Evolutionary conservation across 495 filamentous ascomycete genomes (phyloP), one percentile per base, ranked within the genome.

Genomic region (Beverwykella pulmonaria): DNA sequence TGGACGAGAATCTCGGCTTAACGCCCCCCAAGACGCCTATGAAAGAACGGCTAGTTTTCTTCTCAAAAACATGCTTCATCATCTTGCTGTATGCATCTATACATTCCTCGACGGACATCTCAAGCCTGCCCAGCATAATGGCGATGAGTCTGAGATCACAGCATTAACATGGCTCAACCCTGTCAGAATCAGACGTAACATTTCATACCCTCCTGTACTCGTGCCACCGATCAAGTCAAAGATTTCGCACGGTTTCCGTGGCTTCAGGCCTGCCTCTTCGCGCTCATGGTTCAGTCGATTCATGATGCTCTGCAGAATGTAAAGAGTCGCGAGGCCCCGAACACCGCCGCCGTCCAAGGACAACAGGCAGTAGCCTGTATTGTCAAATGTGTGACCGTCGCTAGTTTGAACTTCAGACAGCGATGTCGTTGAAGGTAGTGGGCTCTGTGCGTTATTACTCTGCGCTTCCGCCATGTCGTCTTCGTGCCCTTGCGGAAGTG

Each of bases 191-290:
- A 46, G 44, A 1, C 26, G 39, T 17, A 47, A 25, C 9, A 15
- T 10, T 22, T 34, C 68, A 44, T 71, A 71, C 68, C 68, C 68
- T 46, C 68, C 68, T 19, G 68, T 71, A 48, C 68, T 71, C 14
- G 68, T 71, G 5, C 67, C 67, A 0, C 67, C 67, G 19, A 70
- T 70, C 61, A 70, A 64, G 39, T 70, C 67, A 39, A 71, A 71
- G 4, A 60, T 32, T 20, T 71, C 68, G 47, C 68, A 71, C 23
- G 68, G 68, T 46, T 71, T 71, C 53, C 52, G 58, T 1, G 56
- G 52, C 54, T 56, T 7, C 46, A 48, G 39, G 61, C 41, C 26
- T 26, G 27, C 41, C 61, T 57, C 30, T 65, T 55, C 22, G 17
- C 60, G 23, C 19, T 50, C 22, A 22, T 46, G n/a, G 29, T 53